Evolutionary conservation across 2,329 filamentous ascomycete species (phyloP), one percentile per base, ranked within the genome.

Genomic region (Elsinoe australis): DNA sequence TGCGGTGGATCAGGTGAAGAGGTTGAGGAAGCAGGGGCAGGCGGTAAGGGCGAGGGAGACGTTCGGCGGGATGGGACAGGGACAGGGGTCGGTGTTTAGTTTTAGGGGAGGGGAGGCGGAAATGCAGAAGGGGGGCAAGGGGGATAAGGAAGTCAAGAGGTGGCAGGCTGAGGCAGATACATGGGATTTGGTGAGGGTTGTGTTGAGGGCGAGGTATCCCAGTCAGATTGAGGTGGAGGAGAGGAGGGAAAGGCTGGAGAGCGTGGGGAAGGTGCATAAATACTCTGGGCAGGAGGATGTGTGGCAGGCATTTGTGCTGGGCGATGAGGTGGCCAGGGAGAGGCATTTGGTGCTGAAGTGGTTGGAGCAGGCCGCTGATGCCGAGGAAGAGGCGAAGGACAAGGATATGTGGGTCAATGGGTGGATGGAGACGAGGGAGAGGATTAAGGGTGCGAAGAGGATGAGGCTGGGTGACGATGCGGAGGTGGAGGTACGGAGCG

Each of bases 401-500:
- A 67, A 70, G 42, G 86, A 89, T 42, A 80, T 89, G 7, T 86
- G 92, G 69, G 81, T 85, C 21, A 82, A 88, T 62, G 90, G 90
- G 32, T 95, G 89, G 86, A 78, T 95, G 53, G 87, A 95, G 63
- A 95, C 92, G 0, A 85, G 88, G 54, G 80, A 86, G 51, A 82
- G 83, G 39, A 87, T 98, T 66, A 98, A 98, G 70, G 78, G 85
- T 49, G 80, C 87, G 62, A 98, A 96, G 70, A 81, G 84, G 50
- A 69, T 92, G 54, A 78, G 85, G 51, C 77, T 79, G 21, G 19
- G 57, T 50, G 51, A 75, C 76, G 28, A 73, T 78, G 39, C 62
- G 75, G 54, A 82, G 72, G 58, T 72, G 72, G 62, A 64, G 51
- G 63, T 66, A 34, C 55, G 58, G 33, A 75, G 79, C 42, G 71